Evolutionary conservation across 164 flowering plant species (phyloP), one percentile per base, ranked within the genome.

Genomic region (Piper longum): DNA sequence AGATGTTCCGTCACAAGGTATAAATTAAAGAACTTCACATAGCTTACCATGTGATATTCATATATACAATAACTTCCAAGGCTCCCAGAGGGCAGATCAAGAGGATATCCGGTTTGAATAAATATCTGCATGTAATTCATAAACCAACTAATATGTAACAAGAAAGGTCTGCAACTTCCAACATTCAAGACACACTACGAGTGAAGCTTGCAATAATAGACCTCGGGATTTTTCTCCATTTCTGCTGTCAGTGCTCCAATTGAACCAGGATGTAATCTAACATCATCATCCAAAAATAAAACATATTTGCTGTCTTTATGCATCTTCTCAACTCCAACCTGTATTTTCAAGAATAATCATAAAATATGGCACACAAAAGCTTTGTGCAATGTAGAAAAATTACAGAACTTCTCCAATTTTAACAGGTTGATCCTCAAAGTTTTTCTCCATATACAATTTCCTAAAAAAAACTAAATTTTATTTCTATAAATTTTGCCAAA

Each of bases 31-130:
- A 19, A 56, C 39, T 55, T 16, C 62, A 60, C 54, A 19, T 43
- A 58, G 7, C 74, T 64, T 89, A 93, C 99, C 99, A 93, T 93
- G 70, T 93, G 99, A 76, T 89, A 93, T 76, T 88, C 97, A 71
- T 90, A 93, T 39, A 93, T 93, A 78, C 99, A 90, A 77, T 93
- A 93, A 76, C 99, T 90, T 70, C 99, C 99, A 64, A 93, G 78
- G 71, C 89, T 90, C 74, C 97, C 99, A 54, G 97, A 93, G 66
- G 98, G 98, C 65, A 93, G 77, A 81, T 90, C 97, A 64, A 93
- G 96, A 71, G 99, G 99, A 62, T 93, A 93, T 64, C 99, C 97
- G 52, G 98, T 93, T 78, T 93, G 99, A 71, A 93, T 93, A 75
- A 93, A 93, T 77, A 93, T 93, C 97, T 93, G 96, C 77, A 83